A percentile compares a stretch with the other conserved stretches of the same genome.
phyloP scores from a whole-genome alignment of 2,329 filamentous ascomycete species.

The Diaporthe sp. region DNA sequence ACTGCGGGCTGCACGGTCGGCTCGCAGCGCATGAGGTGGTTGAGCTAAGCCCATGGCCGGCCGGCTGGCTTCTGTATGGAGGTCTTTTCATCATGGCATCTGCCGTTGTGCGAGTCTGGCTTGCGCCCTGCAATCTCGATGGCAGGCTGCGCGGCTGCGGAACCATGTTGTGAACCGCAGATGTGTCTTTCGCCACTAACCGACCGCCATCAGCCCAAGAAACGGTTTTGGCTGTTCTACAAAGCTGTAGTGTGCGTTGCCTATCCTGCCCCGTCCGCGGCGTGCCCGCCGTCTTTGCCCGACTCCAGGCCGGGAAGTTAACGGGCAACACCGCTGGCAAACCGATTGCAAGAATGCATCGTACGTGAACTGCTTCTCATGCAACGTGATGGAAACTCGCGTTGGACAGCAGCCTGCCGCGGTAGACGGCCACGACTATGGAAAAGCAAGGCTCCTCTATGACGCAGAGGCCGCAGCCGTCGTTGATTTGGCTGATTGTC shows the following conservation, averaged over 20 bases:
- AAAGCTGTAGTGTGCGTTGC: slow-evolving; percentile 3
- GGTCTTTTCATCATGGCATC: slow-evolving; percentile 21
- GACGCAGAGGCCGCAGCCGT: neutral
- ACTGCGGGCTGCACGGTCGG: neutral
- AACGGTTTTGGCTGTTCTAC: slow-evolving; percentile 37
- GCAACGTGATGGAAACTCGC: neutral
- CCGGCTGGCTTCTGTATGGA: neutral
- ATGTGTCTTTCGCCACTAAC: slow-evolving; percentile 37
- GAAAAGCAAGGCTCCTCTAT: slow-evolving; percentile 9
- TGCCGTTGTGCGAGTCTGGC: slow-evolving; percentile 34
- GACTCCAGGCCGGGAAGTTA: neutral
- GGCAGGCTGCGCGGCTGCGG: slow-evolving; percentile 26
- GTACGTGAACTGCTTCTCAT: slow-evolving; percentile 17
- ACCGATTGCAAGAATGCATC: neutral
- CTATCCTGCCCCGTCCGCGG: neutral
- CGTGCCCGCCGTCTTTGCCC: slow-evolving; percentile 17
- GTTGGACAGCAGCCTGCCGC: slow-evolving; percentile 11
- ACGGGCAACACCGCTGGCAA: slow-evolving; percentile 4
- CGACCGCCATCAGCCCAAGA: slow-evolving; percentile 30
- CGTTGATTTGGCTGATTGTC: neutral
- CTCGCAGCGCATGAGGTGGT: neutral
- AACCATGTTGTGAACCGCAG: slow-evolving; percentile 34
- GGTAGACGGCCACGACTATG: neutral
- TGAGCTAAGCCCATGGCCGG: neutral
- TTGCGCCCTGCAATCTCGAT: slow-evolving; percentile 28